Conservation (phyloP, 176 grass and related monocot species). For the Neostapfia colusana region DNA sequence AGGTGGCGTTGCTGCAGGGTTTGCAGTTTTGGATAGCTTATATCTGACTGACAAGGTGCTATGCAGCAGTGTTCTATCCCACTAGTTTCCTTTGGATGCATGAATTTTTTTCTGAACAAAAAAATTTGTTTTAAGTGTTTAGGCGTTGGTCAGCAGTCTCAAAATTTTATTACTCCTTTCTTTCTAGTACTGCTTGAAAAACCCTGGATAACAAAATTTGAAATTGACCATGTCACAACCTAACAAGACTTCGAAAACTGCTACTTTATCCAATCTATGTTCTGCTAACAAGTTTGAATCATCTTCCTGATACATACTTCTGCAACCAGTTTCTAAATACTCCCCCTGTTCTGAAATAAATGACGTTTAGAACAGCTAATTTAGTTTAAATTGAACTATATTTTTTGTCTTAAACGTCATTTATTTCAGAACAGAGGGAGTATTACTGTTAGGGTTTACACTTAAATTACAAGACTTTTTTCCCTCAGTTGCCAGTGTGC, state of each 20-base stretch:
- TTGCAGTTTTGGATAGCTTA: constrained; percentile 92
- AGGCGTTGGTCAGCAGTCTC: background rate
- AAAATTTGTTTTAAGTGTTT: background rate
- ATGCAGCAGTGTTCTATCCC: background rate
- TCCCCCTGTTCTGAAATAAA: too few relatives aligned
- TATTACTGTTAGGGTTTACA: background rate
- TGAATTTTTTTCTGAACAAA: background rate
- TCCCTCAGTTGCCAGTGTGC: background rate
- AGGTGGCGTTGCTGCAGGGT: constrained; percentile 92
- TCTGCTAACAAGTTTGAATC: constrained; percentile 2
- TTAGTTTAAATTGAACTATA: too few relatives aligned
- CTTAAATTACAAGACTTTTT: too few relatives aligned
- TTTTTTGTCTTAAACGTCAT: too few relatives aligned
- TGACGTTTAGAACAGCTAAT: too few relatives aligned
- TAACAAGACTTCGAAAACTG: background rate
- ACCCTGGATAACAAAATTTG: background rate
- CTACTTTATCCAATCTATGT: constrained; percentile 3
- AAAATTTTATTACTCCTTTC: background rate
- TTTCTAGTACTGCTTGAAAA: background rate
- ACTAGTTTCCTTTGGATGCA: constrained; percentile 9
- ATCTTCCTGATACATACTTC: background rate
- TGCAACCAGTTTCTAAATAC: background rate
- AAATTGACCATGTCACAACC: background rate
- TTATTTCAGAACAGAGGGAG: too few relatives aligned
- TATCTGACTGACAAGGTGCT: constrained; percentile 69